These are phyloP conservation scores for Naematelia aurantialba DNA, from an alignment of 768 basidiomycete genomes.

Conservation along the genomic window DNA sequence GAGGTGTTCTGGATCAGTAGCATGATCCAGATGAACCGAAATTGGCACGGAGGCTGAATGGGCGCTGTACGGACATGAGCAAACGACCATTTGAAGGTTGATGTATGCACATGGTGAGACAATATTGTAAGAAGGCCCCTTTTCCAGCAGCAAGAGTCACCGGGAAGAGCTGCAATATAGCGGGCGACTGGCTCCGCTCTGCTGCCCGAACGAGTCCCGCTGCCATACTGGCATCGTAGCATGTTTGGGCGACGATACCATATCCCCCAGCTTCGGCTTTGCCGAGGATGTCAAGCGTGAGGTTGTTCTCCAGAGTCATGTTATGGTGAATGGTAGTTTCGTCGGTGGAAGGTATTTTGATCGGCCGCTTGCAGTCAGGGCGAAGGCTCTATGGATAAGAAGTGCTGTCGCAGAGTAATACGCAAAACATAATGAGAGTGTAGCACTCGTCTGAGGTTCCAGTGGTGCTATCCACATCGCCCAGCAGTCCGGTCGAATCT, in stretches of 20 bases:
- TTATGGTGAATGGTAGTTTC: conserved; percentile 1
- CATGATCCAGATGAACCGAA: conserved; percentile 50
- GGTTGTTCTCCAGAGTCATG: conserved; percentile 38
- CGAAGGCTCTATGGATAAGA: conserved; percentile 2
- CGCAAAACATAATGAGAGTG: no score
- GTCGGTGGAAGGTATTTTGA: no score
- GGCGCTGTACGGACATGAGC: conserved; percentile 28
- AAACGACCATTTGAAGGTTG: no score
- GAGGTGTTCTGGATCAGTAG: conserved; percentile 49
- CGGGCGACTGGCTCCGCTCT: conserved; percentile 46
- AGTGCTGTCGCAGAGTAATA: no score
- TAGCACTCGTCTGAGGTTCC: no score
- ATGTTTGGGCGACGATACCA: conserved; percentile 45
- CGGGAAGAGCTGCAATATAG: conserved; percentile 51
- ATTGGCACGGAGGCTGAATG: conserved; percentile 50
- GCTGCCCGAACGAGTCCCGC: conserved; percentile 49
- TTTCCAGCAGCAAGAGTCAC: conserved; percentile 42
- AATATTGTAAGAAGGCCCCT: conserved; percentile 46
- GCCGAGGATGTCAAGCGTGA: conserved; percentile 46
- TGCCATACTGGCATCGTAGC: conserved; percentile 46
- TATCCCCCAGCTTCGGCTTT: conserved; percentile 48
- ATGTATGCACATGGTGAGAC: conserved; percentile 42
- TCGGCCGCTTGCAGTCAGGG: no score
- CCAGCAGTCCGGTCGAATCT: no score
- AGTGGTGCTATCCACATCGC: no score